Conservation (phyloP, 257 asterid genomes). For the Nicotiana tomentosiformis region DNA sequence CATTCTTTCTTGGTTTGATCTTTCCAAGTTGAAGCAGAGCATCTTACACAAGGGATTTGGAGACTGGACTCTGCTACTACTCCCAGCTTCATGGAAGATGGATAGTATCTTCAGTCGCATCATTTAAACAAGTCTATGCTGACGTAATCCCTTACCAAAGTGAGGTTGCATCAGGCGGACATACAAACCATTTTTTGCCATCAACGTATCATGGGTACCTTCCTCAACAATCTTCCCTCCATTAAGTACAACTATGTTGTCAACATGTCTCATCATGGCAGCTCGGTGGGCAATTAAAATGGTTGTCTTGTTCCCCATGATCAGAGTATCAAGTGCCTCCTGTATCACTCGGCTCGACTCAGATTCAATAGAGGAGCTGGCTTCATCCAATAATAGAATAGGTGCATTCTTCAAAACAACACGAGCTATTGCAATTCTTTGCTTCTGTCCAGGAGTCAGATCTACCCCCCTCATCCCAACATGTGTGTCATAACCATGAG, state of each 20-base stretch:
- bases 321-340: conserved; percentile 92
- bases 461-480: conserved; percentile 99
- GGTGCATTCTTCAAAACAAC: conserved; percentile 93
- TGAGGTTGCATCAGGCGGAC: conserved; percentile 98
- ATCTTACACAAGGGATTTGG: neutral
- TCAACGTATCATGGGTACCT: conserved; percentile 75
- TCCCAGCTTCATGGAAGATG: conserved; percentile 3
- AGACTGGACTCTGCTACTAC: neutral
- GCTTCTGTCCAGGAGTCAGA: conserved; percentile 98
- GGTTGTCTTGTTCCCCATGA: conserved; percentile 97
- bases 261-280: conserved; percentile 99
- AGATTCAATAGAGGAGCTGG: conserved; percentile 93
- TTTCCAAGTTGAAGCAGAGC: conserved; percentile 8
- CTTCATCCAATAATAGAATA: conserved; percentile 86
- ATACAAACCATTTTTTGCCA: conserved; percentile 77
- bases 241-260: conserved; percentile 88
- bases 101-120: neutral
- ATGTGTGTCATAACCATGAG: conserved; percentile 98
- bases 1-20: neutral
- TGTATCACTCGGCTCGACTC: conserved; percentile 96
- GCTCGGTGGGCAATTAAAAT: conserved; percentile 95
- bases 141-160: conserved; percentile 87
- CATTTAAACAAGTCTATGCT: conserved; percentile 62
- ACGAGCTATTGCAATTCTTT: conserved; percentile 91
- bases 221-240: conserved; percentile 98